These are phyloP conservation scores for Gnomoniopsis smithogilvyi DNA, from an alignment of 2,329 filamentous ascomycete genomes.

Conservation along the genomic window DNA sequence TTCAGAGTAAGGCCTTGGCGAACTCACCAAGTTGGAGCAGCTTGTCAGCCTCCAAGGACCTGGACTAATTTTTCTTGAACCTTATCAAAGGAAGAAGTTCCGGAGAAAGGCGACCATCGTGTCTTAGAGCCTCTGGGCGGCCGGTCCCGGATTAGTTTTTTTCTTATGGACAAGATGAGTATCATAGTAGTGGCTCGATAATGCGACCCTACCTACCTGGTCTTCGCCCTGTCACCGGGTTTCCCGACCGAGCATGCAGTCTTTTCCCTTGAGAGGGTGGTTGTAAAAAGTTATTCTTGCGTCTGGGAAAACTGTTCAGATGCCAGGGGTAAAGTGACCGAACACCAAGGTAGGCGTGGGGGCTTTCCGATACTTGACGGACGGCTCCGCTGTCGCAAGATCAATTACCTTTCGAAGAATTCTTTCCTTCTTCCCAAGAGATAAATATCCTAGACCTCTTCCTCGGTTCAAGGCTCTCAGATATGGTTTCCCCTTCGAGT, in stretches of 20 bases:
- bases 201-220: not conserved
- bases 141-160: not conserved
- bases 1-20: not conserved
- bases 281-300: slow-evolving; percentile 8
- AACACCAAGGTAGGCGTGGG: not conserved
- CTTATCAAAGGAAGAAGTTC: not conserved
- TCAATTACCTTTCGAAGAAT: too few species aligned
- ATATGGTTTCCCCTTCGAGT: not conserved
- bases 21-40: not conserved
- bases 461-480: not conserved
- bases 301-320: not conserved
- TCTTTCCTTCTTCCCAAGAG: too few species aligned
- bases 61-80: too few species aligned
- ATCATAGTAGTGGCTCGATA: slow-evolving; percentile 2
- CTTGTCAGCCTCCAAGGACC: too few species aligned
- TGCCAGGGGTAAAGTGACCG: slow-evolving; percentile 1
- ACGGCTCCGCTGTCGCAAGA: not conserved
- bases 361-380: not conserved
- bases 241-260: not conserved
- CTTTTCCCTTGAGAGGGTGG: not conserved
- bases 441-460: too few species aligned
- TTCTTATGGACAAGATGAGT: too few species aligned
- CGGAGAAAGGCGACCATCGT: not conserved
- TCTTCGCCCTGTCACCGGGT: not conserved
- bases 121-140: not conserved